Base-by-base conservation (phyloP, 2,329 filamentous ascomycete species). In the Ophiosphaerella narmari region DNA sequence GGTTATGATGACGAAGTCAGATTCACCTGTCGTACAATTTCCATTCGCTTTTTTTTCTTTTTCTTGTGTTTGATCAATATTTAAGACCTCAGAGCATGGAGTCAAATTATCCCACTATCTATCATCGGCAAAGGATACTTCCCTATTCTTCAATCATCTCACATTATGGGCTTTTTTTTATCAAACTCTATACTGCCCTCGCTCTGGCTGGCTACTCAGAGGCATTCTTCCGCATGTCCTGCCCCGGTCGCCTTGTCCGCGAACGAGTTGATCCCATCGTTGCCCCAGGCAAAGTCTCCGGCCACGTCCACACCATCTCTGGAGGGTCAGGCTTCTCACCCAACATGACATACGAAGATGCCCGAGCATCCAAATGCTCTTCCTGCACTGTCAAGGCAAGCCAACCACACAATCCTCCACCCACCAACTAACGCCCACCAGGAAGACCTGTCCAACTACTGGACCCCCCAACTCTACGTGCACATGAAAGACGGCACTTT, bases 391-490 rank as follows among this genome's bases (percentile, higher is more conserved):
- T 89, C 67, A 84, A 80, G 62, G 83, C 84, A 50, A 13, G 45
- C 16, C 18, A 21, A 21, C 18, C 18, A 21, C 18, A 4, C 18
- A 21, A 2, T 14, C 8, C 5, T 11, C 12, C 2, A 3, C 2
- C 31, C 21, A 13, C 21, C 23, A 35, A 2, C 46, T 57, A 16
- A 60, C 34, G 31, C 9, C 23, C 11, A 33, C 16, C 26, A 60
- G 57, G 54, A 62, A 21, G 56, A 63, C 11, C 57, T 63, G 67
- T 88, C 83, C 60, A 87, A 87, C 72, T 92, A 93, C 78, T 92
- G 89, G 89, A 85, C 86, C 48, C 88, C 89, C 1, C 78, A 79
- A 24, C 75, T 92, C 2, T 91, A 86, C 74, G 91, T 87, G 61
- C 72, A 88, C 57, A 57, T 57, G 23, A 60, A 68, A 43, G 62